Conservation (phyloP, 768 basidiomycete genomes). For the Mycena vitilis region DNA sequence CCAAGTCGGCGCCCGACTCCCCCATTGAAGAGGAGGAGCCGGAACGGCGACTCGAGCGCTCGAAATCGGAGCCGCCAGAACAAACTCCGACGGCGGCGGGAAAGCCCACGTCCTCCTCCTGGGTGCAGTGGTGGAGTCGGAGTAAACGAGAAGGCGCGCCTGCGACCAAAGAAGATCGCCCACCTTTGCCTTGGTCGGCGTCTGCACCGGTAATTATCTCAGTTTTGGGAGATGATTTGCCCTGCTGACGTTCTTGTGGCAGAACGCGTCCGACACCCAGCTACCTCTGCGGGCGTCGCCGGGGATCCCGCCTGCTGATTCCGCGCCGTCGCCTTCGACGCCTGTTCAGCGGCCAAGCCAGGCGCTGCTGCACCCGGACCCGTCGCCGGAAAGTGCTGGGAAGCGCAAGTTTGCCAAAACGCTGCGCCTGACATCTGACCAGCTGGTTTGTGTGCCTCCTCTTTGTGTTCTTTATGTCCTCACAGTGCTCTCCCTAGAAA, state of each 20-base stretch:
- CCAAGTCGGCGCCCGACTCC: conserved; percentile 36
- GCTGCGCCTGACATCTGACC: conserved; percentile 91
- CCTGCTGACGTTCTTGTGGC: background rate
- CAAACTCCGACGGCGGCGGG: conserved; percentile 35
- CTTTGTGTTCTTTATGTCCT: background rate
- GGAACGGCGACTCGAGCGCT: conserved; percentile 43
- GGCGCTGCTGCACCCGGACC: conserved; percentile 22
- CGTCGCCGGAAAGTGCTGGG: conserved; percentile 33
- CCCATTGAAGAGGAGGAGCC: conserved; percentile 40
- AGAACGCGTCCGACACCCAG: background rate
- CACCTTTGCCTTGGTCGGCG: conserved; percentile 34
- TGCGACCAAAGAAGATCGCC: conserved; percentile 38
- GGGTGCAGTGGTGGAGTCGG: conserved; percentile 88
- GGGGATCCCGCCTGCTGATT: conserved; percentile 37
- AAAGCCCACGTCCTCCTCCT: conserved; percentile 72
- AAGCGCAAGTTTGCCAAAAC: conserved; percentile 87
- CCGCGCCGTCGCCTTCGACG: conserved; percentile 61
- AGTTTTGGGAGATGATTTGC: background rate
- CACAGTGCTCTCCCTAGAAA: conserved; percentile 65
- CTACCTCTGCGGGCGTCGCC: background rate
- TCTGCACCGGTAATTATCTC: conserved; percentile 41
- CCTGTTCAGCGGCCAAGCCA: conserved; percentile 51
- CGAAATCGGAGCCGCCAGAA: conserved; percentile 56
- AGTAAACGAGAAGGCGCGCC: conserved; percentile 53
- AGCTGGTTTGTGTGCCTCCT: conserved; percentile 70